These are phyloP conservation scores for Cladorrhinum sp. DNA, from an alignment of 2,329 filamentous ascomycete genomes.

Conservation along the genomic window DNA sequence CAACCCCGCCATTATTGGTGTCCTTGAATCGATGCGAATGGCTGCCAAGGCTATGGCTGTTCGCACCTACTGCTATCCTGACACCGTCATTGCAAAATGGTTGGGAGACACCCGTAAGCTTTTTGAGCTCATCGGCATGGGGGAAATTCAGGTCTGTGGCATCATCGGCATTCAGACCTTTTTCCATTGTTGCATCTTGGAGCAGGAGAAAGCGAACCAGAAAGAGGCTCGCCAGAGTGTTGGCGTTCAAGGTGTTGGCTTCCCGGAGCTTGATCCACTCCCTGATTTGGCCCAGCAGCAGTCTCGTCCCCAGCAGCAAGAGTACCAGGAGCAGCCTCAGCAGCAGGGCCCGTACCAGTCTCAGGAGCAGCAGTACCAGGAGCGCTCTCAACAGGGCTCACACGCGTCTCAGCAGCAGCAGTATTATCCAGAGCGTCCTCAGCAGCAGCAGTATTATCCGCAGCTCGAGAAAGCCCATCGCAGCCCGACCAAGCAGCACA, in stretches of 20 bases:
- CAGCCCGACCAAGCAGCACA: not conserved
- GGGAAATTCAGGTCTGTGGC: constrained; percentile 44
- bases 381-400: not conserved
- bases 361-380: not conserved
- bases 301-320: not conserved
- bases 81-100: constrained; percentile 57
- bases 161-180: constrained; percentile 47
- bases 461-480: too few species aligned
- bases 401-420: too few species aligned
- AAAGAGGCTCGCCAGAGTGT: not conserved
- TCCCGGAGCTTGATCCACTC: not conserved
- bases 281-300: not conserved
- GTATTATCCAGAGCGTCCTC: too few species aligned
- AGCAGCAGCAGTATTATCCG: too few species aligned
- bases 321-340: not conserved
- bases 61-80: constrained; percentile 57
- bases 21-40: constrained; percentile 41
- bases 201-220: not conserved
- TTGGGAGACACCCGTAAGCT: constrained; percentile 52
- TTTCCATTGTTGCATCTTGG: constrained; percentile 47
- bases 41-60: constrained; percentile 52
- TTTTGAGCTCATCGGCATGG: constrained; percentile 48
- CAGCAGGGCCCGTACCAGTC: not conserved
- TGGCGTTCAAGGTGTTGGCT: not conserved
- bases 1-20: constrained; percentile 44